These are phyloP conservation scores for Zygosaccharomyces bisporus DNA, from an alignment of 805 yeast species.

Conservation along the genomic window DNA sequence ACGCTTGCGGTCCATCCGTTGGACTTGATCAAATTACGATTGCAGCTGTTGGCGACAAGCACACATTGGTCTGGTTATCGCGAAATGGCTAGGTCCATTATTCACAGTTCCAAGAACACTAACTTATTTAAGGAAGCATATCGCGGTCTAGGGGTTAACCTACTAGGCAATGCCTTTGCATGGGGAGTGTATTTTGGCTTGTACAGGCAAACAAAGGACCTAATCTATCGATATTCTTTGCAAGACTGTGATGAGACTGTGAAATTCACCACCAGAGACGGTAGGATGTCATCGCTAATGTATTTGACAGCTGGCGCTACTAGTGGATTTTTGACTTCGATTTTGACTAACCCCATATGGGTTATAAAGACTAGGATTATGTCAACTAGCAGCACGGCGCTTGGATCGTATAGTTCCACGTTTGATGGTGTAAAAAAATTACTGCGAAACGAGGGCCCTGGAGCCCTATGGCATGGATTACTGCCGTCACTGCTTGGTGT, in stretches of 20 bases:
- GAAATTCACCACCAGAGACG: constrained; percentile 14
- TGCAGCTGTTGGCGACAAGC: constrained; percentile 54
- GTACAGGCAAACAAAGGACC: constrained; percentile 59
- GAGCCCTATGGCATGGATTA: constrained; percentile 69
- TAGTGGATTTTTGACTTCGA: constrained; percentile 74
- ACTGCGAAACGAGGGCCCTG: constrained; percentile 50
- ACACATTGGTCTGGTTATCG: constrained; percentile 27
- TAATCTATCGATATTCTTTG: constrained; percentile 22
- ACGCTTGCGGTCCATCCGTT: constrained; percentile 85
- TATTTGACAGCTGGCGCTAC: constrained; percentile 54
- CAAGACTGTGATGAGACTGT: constrained; percentile 5
- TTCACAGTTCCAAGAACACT: constrained; percentile 13
- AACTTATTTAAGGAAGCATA: constrained; percentile 42
- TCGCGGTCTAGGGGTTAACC: constrained; percentile 75
- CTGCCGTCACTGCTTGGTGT: constrained; percentile 76
- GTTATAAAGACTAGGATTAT: constrained; percentile 87
- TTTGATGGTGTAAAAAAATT: constrained; percentile 52
- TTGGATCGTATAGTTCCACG: constrained; percentile 47
- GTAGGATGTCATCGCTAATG: constrained; percentile 36
- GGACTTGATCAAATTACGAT: constrained; percentile 76
- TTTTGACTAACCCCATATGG: constrained; percentile 92
- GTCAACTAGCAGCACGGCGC: constrained; percentile 39
- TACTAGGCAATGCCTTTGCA: constrained; percentile 78
- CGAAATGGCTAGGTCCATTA: constrained; percentile 28
- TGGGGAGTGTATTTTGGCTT: constrained; percentile 87